Base-by-base conservation (phyloP, 1,139 yeast genomes). In the Casaregolazyma lundiana region DNA sequence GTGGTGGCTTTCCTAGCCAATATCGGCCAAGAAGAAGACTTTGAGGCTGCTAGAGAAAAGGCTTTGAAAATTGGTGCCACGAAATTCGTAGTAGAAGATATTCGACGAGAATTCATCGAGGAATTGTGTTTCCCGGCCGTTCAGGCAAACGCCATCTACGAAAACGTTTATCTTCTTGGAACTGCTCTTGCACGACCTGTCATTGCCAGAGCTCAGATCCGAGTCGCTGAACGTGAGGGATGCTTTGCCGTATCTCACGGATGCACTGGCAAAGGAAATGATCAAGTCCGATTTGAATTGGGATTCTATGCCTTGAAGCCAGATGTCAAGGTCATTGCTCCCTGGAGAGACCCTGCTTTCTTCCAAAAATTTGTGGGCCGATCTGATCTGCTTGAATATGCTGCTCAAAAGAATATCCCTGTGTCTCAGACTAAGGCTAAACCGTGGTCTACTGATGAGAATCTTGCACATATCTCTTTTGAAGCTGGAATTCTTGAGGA, bases 401-500 rank as follows among this genome's bases (percentile, higher is more conserved):
- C 98, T 55, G 92, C 87, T 50, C 78, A 78, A 59, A 90, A 92
- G 77, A 80, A 78, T 57, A 92, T 92, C 60, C 96, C 95, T 54
- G 98, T 92, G 51, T 77, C 95, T 48, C 98, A 92, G 76, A 92
- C 98, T 58, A 88, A 89, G 72, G 89, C 97, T 55, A 92, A 92
- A 77, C 98, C 98, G 58, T 92, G 98, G 98, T 90, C 97, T 20
- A 94, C 97, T 53, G 98, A 92, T 68, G 98, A 92, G 76, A 92
- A 92, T 78, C 75, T 90, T 80, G 98, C 98, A 39, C 98, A 92
- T 72, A 92, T 92, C 66, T 90, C 97, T 37, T 92, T 86, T 68
- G 98, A 92, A 76, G 98, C 98, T 56, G 98, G 98, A 71, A 92
- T 92, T 60, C 80, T 92, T 65, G 98, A 92, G 73, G 95, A 92